Evolutionary conservation across 2,329 filamentous ascomycete species (phyloP).

Genomic region (Pyricularia sp.): DNA sequence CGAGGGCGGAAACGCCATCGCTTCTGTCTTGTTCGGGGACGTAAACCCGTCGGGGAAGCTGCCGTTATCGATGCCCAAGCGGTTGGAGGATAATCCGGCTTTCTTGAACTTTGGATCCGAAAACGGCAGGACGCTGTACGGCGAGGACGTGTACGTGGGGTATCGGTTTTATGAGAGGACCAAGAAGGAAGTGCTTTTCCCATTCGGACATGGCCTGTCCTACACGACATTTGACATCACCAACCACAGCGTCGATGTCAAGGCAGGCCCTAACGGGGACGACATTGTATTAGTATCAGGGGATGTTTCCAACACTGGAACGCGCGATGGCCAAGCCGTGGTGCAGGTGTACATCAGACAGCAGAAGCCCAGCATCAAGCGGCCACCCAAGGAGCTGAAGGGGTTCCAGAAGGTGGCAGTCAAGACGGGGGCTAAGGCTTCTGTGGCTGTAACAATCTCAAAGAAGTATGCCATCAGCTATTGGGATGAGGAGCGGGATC

Average conservation of each 20-base stretch:
- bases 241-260: conserved; percentile 11
- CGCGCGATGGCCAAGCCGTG: conserved; percentile 40
- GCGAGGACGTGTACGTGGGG: conserved; percentile 72
- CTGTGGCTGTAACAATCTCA: not conserved
- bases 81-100: conserved; percentile 61
- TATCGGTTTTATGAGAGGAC: conserved; percentile 73
- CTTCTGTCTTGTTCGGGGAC: conserved; percentile 51
- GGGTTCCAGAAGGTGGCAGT: conserved; percentile 48
- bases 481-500: conserved; percentile 6
- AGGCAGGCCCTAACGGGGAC: not conserved
- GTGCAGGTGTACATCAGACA: conserved; percentile 46
- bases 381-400: conserved; percentile 42
- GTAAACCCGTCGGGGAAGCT: conserved; percentile 60
- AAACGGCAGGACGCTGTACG: conserved; percentile 63
- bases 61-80: conserved; percentile 61
- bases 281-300: conserved; percentile 32
- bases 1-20: conserved; percentile 56
- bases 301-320: conserved; percentile 35
- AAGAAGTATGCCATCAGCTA: conserved; percentile 6
- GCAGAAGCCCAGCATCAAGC: conserved; percentile 32
- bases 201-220: conserved; percentile 72
- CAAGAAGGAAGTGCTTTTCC: conserved; percentile 57
- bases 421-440: conserved; percentile 2
- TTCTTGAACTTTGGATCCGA: conserved; percentile 68
- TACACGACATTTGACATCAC: conserved; percentile 58